phyloP scores from a whole-genome alignment of 75 land plant genomes.

The Cupressus sempervirens region DNA sequence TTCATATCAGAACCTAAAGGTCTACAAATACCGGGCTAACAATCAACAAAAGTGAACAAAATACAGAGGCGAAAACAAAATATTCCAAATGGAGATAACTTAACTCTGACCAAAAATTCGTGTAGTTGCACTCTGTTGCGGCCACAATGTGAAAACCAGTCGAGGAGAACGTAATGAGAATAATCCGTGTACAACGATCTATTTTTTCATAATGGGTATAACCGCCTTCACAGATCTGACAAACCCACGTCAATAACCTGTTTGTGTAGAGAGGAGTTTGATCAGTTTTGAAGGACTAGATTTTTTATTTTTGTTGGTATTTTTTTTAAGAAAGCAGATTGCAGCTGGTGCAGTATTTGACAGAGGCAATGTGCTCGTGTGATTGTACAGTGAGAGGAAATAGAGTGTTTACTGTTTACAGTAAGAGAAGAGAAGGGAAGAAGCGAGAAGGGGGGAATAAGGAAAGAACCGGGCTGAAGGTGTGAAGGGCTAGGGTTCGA shows the following conservation, averaged over 20 bases:
- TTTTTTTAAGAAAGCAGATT: background rate
- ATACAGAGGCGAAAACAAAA: background rate
- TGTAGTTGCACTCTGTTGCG: background rate
- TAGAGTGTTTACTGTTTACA: background rate
- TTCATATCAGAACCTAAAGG: background rate
- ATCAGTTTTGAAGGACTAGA: background rate
- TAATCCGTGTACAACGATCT: background rate
- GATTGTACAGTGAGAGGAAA: background rate
- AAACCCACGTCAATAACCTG: background rate
- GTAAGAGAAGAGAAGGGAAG: background rate
- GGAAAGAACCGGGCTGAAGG: background rate
- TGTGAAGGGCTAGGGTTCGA: background rate
- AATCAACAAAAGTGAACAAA: background rate
- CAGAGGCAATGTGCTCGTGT: background rate
- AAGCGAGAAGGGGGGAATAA: background rate
- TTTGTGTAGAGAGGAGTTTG: background rate
- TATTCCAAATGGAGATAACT: background rate
- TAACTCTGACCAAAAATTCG: background rate
- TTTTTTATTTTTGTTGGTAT: background rate
- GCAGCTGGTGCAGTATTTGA: background rate
- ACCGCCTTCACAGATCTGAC: background rate
- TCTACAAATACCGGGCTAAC: background rate
- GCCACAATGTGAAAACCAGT: conserved; percentile 1
- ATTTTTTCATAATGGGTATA: background rate
- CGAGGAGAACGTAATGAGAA: background rate